These are phyloP conservation scores for Fusarium torreyae DNA, from an alignment of 2,329 filamentous ascomycete species.

Conservation along the genomic window DNA sequence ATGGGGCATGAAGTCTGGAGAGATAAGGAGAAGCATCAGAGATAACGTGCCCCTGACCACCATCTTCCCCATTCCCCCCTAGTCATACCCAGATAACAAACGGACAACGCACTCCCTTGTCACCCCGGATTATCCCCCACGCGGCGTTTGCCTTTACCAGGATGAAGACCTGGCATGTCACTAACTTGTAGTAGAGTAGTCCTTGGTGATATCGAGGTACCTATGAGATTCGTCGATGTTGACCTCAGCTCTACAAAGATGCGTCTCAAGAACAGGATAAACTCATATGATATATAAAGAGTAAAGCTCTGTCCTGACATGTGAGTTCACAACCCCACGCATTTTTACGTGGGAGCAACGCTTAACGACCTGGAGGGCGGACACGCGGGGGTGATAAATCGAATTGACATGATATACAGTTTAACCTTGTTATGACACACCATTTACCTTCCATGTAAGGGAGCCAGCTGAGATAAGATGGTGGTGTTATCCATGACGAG, in stretches of 20 bases:
- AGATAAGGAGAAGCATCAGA: slow-evolving; percentile 33
- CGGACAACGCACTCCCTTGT: slow-evolving; percentile 26
- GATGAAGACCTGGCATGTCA: slow-evolving; percentile 7
- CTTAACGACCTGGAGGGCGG: slow-evolving; percentile 10
- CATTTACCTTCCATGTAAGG: slow-evolving; percentile 14
- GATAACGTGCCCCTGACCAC: slow-evolving; percentile 35
- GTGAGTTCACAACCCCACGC: slow-evolving; percentile 24
- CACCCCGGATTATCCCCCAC: slow-evolving; percentile 38
- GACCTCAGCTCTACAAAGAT: too few species aligned
- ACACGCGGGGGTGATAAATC: slow-evolving; percentile 27
- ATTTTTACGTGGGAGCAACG: slow-evolving; percentile 24
- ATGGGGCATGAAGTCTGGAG: background rate
- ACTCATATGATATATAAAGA: background rate
- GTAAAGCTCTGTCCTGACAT: background rate
- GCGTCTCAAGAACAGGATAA: background rate
- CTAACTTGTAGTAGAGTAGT: background rate
- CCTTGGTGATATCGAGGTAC: background rate
- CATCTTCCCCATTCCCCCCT: slow-evolving; percentile 6
- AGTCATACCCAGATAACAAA: slow-evolving; percentile 32
- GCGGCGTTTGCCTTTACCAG: slow-evolving; percentile 20
- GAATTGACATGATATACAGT: slow-evolving; percentile 21
- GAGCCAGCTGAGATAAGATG: slow-evolving; percentile 8
- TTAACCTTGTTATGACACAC: slow-evolving; percentile 28
- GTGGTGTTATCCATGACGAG: slow-evolving; percentile 19
- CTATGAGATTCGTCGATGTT: background rate